phyloP scores from a whole-genome alignment of 495 filamentous ascomycete species.

The Viridothelium virens region DNA sequence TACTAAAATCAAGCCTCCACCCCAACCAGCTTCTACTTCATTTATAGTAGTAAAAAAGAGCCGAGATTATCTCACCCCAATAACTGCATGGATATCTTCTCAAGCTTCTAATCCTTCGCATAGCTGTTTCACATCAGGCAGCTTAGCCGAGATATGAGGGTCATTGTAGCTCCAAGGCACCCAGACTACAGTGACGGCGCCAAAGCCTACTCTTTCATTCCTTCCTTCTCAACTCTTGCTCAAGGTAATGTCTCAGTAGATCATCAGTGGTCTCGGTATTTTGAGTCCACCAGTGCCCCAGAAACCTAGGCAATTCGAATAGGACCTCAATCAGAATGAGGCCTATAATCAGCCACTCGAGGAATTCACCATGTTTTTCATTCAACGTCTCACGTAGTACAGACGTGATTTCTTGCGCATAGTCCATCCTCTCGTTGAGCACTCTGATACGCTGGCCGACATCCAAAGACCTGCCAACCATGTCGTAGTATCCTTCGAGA shows the following conservation, averaged over 20 bases:
- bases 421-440: constrained; percentile 95
- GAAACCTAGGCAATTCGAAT: constrained; percentile 57
- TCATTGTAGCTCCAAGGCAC: too few relatives aligned
- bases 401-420: constrained; percentile 88
- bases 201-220: background rate
- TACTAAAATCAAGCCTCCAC: too few relatives aligned
- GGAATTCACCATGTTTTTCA: constrained; percentile 72
- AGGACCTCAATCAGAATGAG: constrained; percentile 86
- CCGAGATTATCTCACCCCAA: too few relatives aligned
- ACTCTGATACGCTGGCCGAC: constrained; percentile 87
- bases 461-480: constrained; percentile 82
- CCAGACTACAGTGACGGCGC: background rate
- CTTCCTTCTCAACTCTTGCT: constrained; percentile 17
- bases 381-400: constrained; percentile 83
- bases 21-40: too few relatives aligned
- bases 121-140: too few relatives aligned
- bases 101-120: too few relatives aligned
- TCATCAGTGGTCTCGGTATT: constrained; percentile 23
- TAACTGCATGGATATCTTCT: too few relatives aligned
- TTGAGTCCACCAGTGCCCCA: constrained; percentile 47
- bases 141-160: too few relatives aligned
- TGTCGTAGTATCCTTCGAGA: constrained; percentile 87
- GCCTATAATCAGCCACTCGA: constrained; percentile 97
- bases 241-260: constrained; percentile 20
- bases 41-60: too few relatives aligned